These are phyloP conservation scores for Ruellia speciosa DNA, from an alignment of 305 asterid species.

Conservation along the genomic window DNA sequence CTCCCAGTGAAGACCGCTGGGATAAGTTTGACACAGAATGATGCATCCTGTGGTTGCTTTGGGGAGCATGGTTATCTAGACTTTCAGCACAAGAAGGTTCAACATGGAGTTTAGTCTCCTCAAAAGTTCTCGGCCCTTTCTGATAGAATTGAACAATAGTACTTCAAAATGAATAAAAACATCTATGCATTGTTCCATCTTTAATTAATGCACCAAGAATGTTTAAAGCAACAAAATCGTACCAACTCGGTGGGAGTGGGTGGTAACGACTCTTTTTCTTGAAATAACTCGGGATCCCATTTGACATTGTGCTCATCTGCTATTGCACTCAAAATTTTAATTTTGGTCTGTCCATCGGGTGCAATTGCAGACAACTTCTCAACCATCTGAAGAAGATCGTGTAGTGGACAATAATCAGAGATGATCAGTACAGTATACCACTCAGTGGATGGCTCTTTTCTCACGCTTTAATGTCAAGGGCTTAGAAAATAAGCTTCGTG, in stretches of 20 bases:
- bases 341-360: slow-evolving; percentile 66
- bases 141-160: slow-evolving; percentile 28
- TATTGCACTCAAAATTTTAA: slow-evolving; percentile 45
- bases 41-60: slow-evolving; percentile 27
- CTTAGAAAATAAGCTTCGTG: slow-evolving; percentile 17
- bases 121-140: slow-evolving; percentile 54
- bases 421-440: not conserved
- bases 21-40: slow-evolving; percentile 28
- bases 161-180: slow-evolving; percentile 6
- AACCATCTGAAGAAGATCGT: slow-evolving; percentile 44
- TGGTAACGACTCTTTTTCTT: slow-evolving; percentile 33
- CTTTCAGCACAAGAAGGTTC: slow-evolving; percentile 30
- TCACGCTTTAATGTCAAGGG: no score
- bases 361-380: slow-evolving; percentile 79
- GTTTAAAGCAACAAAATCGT: slow-evolving; percentile 25
- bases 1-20: slow-evolving; percentile 35
- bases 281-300: slow-evolving; percentile 61
- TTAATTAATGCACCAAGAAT: slow-evolving; percentile 17
- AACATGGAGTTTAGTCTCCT: slow-evolving; percentile 31
- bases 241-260: slow-evolving; percentile 33
- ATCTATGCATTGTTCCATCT: not conserved
- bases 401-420: slow-evolving; percentile 15
- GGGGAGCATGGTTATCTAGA: slow-evolving; percentile 33
- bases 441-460: no score
- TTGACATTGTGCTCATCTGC: slow-evolving; percentile 71